Percentiles rank a stretch among this genome's conserved stretches.
These are phyloP conservation scores for Secale cereale DNA, from an alignment of 176 grass and related monocot genomes.

Conservation along the genomic window DNA sequence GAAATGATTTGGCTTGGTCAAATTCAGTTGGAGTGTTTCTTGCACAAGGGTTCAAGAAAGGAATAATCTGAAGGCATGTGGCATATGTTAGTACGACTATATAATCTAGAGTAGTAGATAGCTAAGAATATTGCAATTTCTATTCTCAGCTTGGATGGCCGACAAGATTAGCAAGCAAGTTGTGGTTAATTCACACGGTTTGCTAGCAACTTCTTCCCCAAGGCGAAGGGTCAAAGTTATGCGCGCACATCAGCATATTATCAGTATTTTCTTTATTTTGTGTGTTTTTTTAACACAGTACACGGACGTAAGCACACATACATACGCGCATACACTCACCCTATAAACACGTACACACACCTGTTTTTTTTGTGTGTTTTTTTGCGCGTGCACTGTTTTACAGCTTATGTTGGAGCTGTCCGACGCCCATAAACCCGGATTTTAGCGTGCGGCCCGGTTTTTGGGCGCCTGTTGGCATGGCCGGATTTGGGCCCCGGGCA, in stretches of 20 bases:
- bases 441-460: too few relatives aligned
- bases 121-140: background rate
- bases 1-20: background rate
- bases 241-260: background rate
- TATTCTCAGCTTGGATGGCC: background rate
- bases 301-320: too few relatives aligned
- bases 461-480: too few relatives aligned
- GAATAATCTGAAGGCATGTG: background rate
- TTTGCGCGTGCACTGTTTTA: too few relatives aligned
- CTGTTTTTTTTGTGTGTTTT: too few relatives aligned
- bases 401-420: too few relatives aligned
- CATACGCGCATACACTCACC: too few relatives aligned
- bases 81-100: background rate
- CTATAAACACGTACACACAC: too few relatives aligned
- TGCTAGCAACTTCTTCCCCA: background rate
- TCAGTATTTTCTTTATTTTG: background rate
- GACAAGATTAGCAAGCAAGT: background rate
- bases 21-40: background rate
- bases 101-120: background rate
- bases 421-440: too few relatives aligned
- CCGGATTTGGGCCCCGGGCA: too few relatives aligned
- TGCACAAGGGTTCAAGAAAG: slow-evolving; percentile 1
- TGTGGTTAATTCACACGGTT: background rate
- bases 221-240: background rate
- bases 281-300: too few relatives aligned